phyloP scores from a whole-genome alignment of 306 rosid genomes.

The Styphnolobium japonicum region DNA sequence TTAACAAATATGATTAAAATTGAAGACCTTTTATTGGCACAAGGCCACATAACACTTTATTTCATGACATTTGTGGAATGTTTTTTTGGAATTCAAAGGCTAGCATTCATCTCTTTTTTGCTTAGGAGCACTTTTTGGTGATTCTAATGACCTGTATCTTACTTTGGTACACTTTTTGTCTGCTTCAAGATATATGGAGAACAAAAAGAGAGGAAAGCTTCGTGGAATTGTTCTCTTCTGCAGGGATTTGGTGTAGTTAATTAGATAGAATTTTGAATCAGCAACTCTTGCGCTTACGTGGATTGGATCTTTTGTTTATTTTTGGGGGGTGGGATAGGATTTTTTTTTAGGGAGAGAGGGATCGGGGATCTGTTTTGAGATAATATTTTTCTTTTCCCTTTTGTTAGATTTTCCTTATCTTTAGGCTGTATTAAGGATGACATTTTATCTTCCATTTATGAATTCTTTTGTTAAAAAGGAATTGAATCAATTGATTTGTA shows the following conservation, averaged over 20 bases:
- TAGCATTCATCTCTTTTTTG: background rate
- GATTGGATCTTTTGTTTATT: background rate
- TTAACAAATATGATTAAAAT: background rate
- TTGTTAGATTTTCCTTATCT: background rate
- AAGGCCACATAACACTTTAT: background rate
- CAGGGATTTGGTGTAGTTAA: background rate
- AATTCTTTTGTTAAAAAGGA: conserved; percentile 12
- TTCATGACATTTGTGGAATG: background rate
- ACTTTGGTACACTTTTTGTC: background rate
- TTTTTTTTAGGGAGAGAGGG: background rate
- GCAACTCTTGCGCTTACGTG: too few relatives aligned
- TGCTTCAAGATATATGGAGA: background rate
- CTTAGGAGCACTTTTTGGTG: background rate
- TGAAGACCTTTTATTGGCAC: background rate
- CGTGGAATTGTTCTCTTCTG: background rate
- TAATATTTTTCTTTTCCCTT: background rate
- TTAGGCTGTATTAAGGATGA: background rate
- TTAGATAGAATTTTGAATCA: background rate
- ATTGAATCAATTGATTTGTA: conserved; percentile 10
- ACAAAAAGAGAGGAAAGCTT: background rate
- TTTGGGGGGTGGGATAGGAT: background rate
- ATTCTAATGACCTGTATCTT: too few relatives aligned
- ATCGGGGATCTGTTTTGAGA: background rate
- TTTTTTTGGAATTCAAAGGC: background rate
- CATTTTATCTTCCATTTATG: background rate